Percentiles rank a stretch among this genome's conserved stretches.
Conservation (phyloP, 2,329 filamentous ascomycete genomes). For the Bimuria novae-zelandiae region DNA sequence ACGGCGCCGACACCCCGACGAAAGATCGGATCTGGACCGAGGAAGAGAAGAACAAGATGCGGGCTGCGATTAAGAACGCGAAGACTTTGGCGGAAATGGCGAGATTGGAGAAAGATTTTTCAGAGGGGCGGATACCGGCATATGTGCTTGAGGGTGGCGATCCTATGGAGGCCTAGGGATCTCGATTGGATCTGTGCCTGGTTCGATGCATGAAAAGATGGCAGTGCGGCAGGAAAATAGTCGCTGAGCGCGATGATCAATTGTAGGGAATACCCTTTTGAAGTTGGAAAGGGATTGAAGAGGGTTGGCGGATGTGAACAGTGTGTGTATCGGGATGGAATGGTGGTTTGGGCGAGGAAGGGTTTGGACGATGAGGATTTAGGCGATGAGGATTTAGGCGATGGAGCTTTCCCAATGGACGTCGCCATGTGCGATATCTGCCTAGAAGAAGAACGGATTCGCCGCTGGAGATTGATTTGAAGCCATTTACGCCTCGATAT, state of each 20-base stretch:
- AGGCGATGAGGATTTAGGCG: too few relatives aligned
- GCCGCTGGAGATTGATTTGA: background rate
- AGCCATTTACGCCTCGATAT: background rate
- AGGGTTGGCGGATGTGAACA: too few relatives aligned
- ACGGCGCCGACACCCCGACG: conserved; percentile 40
- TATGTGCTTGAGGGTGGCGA: conserved; percentile 35
- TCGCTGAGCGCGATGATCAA: background rate
- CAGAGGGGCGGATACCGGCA: conserved; percentile 80
- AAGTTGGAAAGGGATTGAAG: too few relatives aligned
- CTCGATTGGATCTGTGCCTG: background rate
- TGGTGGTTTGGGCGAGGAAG: too few relatives aligned
- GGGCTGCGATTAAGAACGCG: conserved; percentile 85
- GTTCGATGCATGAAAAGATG: background rate
- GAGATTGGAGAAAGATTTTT: conserved; percentile 85
- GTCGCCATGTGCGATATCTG: too few relatives aligned
- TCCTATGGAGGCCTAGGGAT: conserved; percentile 34
- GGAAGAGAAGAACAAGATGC: conserved; percentile 81
- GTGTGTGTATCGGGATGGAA: too few relatives aligned
- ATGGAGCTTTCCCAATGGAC: too few relatives aligned
- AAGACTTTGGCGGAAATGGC: conserved; percentile 90
- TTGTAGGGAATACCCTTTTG: background rate
- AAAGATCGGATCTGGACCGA: conserved; percentile 78
- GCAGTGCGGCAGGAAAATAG: too few relatives aligned
- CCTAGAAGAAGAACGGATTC: too few relatives aligned
- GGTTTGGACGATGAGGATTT: too few relatives aligned